Evolutionary conservation across 2,329 filamentous ascomycete species (phyloP).

Genomic region (Colletotrichum theobromicola): DNA sequence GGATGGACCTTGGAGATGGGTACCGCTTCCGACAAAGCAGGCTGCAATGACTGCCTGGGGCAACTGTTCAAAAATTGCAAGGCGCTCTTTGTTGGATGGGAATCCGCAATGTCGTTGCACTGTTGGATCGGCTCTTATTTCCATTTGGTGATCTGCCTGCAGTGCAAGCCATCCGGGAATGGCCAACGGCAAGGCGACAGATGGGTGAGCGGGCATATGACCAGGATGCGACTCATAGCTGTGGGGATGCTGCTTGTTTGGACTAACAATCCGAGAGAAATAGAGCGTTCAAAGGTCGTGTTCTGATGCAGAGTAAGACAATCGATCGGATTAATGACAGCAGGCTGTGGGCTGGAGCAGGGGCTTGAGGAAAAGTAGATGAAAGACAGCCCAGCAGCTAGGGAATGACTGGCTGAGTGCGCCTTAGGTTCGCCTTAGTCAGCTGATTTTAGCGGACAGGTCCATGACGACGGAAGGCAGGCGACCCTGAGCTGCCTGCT

Average conservation of each 20-base stretch:
- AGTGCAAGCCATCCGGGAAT: background rate
- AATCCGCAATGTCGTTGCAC: background rate
- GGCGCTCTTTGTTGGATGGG: background rate
- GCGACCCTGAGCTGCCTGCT: background rate
- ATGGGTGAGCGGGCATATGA: background rate
- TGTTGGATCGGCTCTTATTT: background rate
- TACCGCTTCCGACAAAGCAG: background rate
- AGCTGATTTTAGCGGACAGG: background rate
- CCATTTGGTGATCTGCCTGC: background rate
- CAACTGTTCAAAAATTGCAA: background rate
- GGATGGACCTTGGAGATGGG: background rate
- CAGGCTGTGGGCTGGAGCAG: background rate
- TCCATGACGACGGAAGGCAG: background rate
- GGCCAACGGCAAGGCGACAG: background rate
- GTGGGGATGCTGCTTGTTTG: background rate
- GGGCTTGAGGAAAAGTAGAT: background rate
- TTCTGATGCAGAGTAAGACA: background rate
- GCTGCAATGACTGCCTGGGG: background rate
- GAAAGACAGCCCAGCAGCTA: background rate
- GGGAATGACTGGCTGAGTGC: background rate
- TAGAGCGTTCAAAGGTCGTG: background rate
- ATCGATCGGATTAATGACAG: background rate
- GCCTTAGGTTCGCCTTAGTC: background rate
- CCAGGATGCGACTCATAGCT: background rate
- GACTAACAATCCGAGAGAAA: background rate